These are phyloP conservation scores for Lyophyllum decastes DNA, from an alignment of 768 basidiomycete genomes.

Conservation along the genomic window DNA sequence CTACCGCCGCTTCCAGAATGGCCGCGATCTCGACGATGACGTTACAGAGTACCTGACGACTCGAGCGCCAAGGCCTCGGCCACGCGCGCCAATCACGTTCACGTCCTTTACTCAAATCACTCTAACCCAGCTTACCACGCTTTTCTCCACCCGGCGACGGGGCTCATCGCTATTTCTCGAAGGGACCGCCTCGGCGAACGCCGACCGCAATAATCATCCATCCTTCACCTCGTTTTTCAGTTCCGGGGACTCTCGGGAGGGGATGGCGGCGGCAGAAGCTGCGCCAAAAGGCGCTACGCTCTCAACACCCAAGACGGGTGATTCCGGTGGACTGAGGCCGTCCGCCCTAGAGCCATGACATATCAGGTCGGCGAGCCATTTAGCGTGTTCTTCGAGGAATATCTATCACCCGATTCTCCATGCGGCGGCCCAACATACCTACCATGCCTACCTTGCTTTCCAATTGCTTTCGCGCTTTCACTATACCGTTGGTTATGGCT, in stretches of 20 bases:
- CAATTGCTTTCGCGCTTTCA: no score
- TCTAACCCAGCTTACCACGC: neutral
- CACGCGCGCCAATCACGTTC: neutral
- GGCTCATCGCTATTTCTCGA: slow-evolving; percentile 16
- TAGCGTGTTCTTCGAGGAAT: no score
- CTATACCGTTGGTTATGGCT: no score
- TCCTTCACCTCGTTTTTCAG: neutral
- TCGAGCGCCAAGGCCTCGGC: neutral
- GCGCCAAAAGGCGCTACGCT: no score
- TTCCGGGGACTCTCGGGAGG: neutral
- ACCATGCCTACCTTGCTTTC: no score
- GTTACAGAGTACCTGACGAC: slow-evolving; percentile 3
- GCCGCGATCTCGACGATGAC: slow-evolving; percentile 12
- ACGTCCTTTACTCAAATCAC: slow-evolving; percentile 1
- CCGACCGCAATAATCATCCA: neutral
- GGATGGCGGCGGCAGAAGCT: no score
- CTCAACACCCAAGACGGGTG: no score
- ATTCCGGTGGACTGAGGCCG: no score
- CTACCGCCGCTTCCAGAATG: slow-evolving; percentile 17
- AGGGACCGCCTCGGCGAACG: neutral
- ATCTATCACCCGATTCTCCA: no score
- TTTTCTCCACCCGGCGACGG: neutral
- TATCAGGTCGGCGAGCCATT: no score
- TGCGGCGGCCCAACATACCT: no score
- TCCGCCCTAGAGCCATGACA: no score